Percentiles rank a stretch among this genome's conserved stretches.
These are phyloP conservation scores for Lactifluus rugatus DNA, from an alignment of 768 basidiomycete genomes.

Conservation along the genomic window DNA sequence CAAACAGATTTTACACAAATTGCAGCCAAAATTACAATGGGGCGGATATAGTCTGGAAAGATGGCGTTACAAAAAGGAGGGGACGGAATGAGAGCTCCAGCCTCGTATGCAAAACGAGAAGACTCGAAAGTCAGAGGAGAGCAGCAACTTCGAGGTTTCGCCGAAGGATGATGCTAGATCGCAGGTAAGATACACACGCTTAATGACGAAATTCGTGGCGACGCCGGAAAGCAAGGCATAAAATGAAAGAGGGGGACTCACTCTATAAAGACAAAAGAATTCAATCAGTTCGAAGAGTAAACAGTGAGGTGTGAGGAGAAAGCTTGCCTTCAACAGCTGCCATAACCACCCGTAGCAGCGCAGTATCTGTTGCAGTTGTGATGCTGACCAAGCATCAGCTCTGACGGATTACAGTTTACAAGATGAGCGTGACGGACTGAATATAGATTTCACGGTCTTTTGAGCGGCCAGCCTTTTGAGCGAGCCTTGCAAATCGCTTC, in stretches of 20 bases:
- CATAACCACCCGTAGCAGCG: slow-evolving; percentile 84
- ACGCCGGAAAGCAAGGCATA: slow-evolving; percentile 24
- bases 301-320: slow-evolving; percentile 4
- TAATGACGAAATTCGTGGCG: slow-evolving; percentile 22
- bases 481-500: slow-evolving; percentile 69
- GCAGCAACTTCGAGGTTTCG: slow-evolving; percentile 55
- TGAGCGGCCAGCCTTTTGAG: slow-evolving; percentile 75
- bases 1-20: slow-evolving; percentile 13
- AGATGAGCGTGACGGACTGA: slow-evolving; percentile 51
- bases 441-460: slow-evolving; percentile 90
- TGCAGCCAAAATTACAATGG: slow-evolving; percentile 7
- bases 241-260: slow-evolving; percentile 40
- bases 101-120: slow-evolving; percentile 11
- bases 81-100: background rate
- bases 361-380: slow-evolving; percentile 87
- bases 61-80: slow-evolving; percentile 9
- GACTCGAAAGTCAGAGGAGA: slow-evolving; percentile 38
- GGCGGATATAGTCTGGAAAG: slow-evolving; percentile 2
- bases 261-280: slow-evolving; percentile 37
- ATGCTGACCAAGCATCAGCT: slow-evolving; percentile 38
- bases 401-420: slow-evolving; percentile 14
- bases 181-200: slow-evolving; percentile 27
- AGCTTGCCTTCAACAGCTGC: slow-evolving; percentile 85
- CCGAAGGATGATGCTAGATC: slow-evolving; percentile 58
- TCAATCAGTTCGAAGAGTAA: slow-evolving; percentile 7